These are phyloP conservation scores for Aspergillus vadensis DNA, from an alignment of 2,329 filamentous ascomycete species.

Conservation along the genomic window DNA sequence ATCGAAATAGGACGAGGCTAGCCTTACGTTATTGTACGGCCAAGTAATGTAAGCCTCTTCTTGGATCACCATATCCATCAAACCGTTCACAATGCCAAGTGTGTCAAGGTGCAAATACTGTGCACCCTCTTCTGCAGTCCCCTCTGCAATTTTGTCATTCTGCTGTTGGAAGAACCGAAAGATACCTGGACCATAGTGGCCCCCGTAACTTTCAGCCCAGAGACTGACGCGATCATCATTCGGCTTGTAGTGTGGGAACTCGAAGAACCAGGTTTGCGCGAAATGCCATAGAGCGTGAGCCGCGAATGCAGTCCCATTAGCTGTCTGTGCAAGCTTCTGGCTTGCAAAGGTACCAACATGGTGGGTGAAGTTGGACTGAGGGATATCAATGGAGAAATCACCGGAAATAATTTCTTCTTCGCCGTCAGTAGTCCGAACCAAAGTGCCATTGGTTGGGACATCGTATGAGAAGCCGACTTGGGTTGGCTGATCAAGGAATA, in stretches of 20 bases:
- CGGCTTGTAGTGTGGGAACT: not conserved
- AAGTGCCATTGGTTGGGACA: not conserved
- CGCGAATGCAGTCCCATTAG: constrained; percentile 4
- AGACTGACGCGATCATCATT: constrained; percentile 3
- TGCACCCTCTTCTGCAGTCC: not conserved
- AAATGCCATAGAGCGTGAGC: constrained; percentile 8
- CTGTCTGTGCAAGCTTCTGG: constrained; percentile 2
- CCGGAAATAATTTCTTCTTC: not conserved
- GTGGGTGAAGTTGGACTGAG: not conserved
- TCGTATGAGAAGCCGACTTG: constrained; percentile 9
- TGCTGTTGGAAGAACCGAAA: constrained; percentile 4
- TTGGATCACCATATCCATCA: constrained; percentile 4
- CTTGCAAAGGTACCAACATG: constrained; percentile 6
- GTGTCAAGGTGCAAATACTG: constrained; percentile 1
- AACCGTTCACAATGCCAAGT: constrained; percentile 3
- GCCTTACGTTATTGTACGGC: constrained; percentile 2
- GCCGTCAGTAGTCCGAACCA: not conserved
- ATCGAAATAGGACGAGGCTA: not conserved
- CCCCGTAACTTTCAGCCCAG: constrained; percentile 9
- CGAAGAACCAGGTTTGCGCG: not conserved
- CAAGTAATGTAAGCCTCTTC: not conserved
- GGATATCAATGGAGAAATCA: not conserved
- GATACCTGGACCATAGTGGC: constrained; percentile 6
- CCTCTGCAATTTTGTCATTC: not conserved
- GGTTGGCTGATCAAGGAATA: constrained; percentile 6